Conservation (phyloP, 495 filamentous ascomycete genomes). For the Penicillium bialowiezense region DNA sequence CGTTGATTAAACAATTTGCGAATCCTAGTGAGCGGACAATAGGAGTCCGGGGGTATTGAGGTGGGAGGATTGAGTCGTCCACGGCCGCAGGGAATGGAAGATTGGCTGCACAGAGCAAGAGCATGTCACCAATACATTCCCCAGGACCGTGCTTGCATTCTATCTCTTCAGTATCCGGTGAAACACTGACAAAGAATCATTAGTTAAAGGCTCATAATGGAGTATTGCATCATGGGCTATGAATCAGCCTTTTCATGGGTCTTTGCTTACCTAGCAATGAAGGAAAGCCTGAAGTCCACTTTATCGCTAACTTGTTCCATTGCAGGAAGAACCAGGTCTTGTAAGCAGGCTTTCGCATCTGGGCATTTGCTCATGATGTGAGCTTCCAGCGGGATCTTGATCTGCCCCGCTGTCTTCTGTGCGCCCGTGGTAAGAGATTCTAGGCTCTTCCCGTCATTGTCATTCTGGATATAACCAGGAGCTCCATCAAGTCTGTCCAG, state of each 20-base stretch:
- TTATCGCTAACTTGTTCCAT: constrained; percentile 80
- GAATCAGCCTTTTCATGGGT: background rate
- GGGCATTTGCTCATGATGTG: constrained; percentile 97
- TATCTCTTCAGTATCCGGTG: constrained; percentile 37
- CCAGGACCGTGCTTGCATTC: constrained; percentile 81
- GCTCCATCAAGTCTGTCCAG: background rate
- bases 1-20: constrained; percentile 75
- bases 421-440: background rate
- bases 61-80: constrained; percentile 24
- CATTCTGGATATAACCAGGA: background rate
- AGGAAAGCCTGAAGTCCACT: constrained; percentile 87
- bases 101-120: constrained; percentile 83
- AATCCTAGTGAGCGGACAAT: constrained; percentile 89
- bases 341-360: constrained; percentile 77
- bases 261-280: constrained; percentile 70
- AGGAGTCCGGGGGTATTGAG: constrained; percentile 48
- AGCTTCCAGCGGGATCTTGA: constrained; percentile 75
- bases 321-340: constrained; percentile 75
- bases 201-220: background rate
- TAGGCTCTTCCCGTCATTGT: background rate
- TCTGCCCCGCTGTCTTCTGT: constrained; percentile 1
- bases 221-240: background rate
- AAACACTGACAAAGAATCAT: constrained; percentile 23
- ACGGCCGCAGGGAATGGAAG: constrained; percentile 43
- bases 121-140: constrained; percentile 92